Percentiles rank a stretch among this genome's conserved stretches.
Conservation (phyloP, 306 rosid genomes). For the Cucurbita pepo region DNA sequence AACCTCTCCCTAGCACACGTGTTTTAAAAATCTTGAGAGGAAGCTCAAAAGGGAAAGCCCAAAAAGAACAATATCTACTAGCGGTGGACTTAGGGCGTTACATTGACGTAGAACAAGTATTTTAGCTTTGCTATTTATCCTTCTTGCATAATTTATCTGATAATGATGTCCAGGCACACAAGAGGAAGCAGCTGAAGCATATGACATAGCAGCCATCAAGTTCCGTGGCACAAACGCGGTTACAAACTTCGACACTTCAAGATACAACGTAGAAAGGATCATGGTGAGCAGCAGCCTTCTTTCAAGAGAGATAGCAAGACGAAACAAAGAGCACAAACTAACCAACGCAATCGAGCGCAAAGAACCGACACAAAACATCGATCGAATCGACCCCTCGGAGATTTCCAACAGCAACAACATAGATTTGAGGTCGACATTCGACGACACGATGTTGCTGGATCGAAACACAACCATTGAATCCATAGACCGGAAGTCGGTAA, state of each 20-base stretch:
- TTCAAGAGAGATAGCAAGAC: slow-evolving; percentile 61
- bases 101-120: no score
- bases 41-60: no score
- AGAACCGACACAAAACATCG: slow-evolving; percentile 15
- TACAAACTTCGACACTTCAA: slow-evolving; percentile 77
- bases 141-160: background rate
- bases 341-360: slow-evolving; percentile 12
- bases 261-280: slow-evolving; percentile 79
- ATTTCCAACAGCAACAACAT: slow-evolving; percentile 13
- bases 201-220: slow-evolving; percentile 88
- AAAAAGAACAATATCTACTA: no score
- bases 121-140: background rate
- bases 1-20: no score
- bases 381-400: slow-evolving; percentile 13
- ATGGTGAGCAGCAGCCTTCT: slow-evolving; percentile 74
- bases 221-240: slow-evolving; percentile 84
- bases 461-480: background rate
- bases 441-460: slow-evolving; percentile 17
- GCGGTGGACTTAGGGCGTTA: no score
- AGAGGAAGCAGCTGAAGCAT: slow-evolving; percentile 99
- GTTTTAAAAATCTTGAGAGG: no score
- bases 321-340: slow-evolving; percentile 35
- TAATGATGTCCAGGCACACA: slow-evolving; percentile 55
- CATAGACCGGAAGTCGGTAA: background rate
- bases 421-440: slow-evolving; percentile 45